Percentiles rank a stretch among this genome's conserved stretches.
These are phyloP conservation scores for Xerocomus potaroensis DNA, from an alignment of 768 basidiomycete genomes.

Conservation along the genomic window DNA sequence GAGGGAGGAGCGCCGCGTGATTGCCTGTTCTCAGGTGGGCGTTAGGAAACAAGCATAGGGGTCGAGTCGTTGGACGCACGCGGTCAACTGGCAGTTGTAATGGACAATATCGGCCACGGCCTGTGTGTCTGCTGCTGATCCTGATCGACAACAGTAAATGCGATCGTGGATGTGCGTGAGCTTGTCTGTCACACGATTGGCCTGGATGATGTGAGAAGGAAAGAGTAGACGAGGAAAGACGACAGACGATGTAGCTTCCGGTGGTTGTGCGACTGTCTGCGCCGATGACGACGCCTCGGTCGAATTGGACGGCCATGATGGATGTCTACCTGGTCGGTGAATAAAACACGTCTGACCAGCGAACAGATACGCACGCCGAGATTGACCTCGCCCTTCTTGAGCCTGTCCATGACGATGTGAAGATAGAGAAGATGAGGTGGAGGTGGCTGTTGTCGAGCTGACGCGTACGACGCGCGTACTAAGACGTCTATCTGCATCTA, in stretches of 20 bases:
- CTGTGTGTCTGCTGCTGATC: constrained; percentile 97
- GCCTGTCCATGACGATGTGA: constrained; percentile 74
- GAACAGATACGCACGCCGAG: constrained; percentile 67
- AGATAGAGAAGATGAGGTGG: constrained; percentile 17
- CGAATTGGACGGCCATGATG: constrained; percentile 98
- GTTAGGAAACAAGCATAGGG: neutral
- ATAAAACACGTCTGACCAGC: neutral
- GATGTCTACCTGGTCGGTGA: constrained; percentile 62
- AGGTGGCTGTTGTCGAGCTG: constrained; percentile 35
- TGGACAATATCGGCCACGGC: constrained; percentile 92
- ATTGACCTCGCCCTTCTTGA: constrained; percentile 96
- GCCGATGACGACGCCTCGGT: constrained; percentile 91
- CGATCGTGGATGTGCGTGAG: constrained; percentile 95
- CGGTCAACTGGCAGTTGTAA: constrained; percentile 71
- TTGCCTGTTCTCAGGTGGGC: constrained; percentile 38
- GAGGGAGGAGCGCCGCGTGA: constrained; percentile 61
- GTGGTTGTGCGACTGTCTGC: constrained; percentile 98
- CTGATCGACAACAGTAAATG: constrained; percentile 98
- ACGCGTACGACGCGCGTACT: constrained; percentile 50
- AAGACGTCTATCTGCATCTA: neutral
- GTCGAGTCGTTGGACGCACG: constrained; percentile 39
- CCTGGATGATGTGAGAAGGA: constrained; percentile 41
- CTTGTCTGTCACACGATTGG: constrained; percentile 98
- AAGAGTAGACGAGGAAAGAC: neutral
- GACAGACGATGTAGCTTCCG: constrained; percentile 87